Conservation (phyloP, 306 rosid genomes). For the Benincasa hispida region DNA sequence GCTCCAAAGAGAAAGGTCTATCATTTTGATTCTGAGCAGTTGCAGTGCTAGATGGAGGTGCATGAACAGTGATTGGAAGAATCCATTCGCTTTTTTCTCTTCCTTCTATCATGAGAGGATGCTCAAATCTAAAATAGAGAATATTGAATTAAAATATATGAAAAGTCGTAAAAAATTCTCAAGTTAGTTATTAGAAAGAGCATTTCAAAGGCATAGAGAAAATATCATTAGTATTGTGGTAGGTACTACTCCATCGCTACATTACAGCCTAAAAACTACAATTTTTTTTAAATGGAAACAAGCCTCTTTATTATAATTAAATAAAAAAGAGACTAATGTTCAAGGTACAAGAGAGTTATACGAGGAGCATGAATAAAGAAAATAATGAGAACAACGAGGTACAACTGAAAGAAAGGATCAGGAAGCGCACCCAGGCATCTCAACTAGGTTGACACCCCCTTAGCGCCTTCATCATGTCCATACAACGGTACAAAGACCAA, state of each 20-base stretch:
- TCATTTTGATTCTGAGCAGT: slow-evolving; percentile 45
- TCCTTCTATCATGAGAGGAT: slow-evolving; percentile 82
- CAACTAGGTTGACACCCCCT: too few relatives aligned
- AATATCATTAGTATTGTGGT: neutral
- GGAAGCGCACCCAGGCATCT: too few relatives aligned
- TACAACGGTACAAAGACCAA: too few relatives aligned
- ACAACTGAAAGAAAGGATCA: too few relatives aligned
- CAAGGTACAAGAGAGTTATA: too few relatives aligned
- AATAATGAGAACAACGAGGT: too few relatives aligned
- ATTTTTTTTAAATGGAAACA: too few relatives aligned
- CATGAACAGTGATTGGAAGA: slow-evolving; percentile 90
- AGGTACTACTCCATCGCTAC: neutral
- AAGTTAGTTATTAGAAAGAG: neutral
- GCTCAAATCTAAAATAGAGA: slow-evolving; percentile 55
- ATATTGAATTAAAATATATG: neutral
- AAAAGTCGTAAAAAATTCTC: neutral
- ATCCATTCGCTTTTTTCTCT: slow-evolving; percentile 91
- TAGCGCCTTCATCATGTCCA: too few relatives aligned
- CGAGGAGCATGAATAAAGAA: too few relatives aligned
- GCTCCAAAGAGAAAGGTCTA: slow-evolving; percentile 60
- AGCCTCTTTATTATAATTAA: too few relatives aligned
- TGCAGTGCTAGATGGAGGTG: slow-evolving; percentile 51
- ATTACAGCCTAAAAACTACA: neutral
- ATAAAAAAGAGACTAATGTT: too few relatives aligned
- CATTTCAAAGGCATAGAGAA: neutral